phyloP scores from a whole-genome alignment of 805 yeast species.

The Blastobotrys mokoenaii region DNA sequence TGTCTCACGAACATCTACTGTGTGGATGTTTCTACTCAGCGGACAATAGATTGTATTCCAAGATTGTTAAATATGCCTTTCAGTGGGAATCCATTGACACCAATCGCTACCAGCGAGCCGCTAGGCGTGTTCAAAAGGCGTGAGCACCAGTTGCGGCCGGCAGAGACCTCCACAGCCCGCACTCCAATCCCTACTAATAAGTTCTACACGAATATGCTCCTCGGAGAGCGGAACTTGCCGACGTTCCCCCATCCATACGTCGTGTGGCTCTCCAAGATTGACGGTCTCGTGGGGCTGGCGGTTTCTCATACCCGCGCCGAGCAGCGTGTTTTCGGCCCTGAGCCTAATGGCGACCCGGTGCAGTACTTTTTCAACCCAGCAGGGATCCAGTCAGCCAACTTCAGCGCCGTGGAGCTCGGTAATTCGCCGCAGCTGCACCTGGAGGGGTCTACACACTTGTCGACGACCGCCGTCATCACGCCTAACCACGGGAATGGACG shows the following conservation, averaged over 20 bases:
- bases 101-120: conserved; percentile 1
- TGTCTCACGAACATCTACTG: background rate
- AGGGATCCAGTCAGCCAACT: conserved; percentile 40
- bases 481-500: conserved; percentile 24
- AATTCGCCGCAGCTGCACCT: conserved; percentile 33
- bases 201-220: conserved; percentile 64
- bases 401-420: conserved; percentile 33
- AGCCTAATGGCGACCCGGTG: conserved; percentile 38
- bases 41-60: no score
- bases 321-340: conserved; percentile 66
- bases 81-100: background rate
- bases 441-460: conserved; percentile 39
- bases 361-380: conserved; percentile 43
- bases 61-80: no score
- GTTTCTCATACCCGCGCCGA: conserved; percentile 50
- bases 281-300: conserved; percentile 49
- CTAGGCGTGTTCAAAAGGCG: background rate
- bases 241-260: conserved; percentile 81
- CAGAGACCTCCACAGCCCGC: conserved; percentile 1
- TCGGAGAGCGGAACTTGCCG: conserved; percentile 59
- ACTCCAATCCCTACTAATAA: conserved; percentile 65
- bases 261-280: conserved; percentile 53
- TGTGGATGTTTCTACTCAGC: no score
- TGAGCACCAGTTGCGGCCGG: conserved; percentile 13
- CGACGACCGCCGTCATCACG: conserved; percentile 16